Evolutionary conservation across 1,139 yeast species (phyloP), one percentile per base, ranked within the genome.

Genomic region (Scheffersomyces illinoinensis): DNA sequence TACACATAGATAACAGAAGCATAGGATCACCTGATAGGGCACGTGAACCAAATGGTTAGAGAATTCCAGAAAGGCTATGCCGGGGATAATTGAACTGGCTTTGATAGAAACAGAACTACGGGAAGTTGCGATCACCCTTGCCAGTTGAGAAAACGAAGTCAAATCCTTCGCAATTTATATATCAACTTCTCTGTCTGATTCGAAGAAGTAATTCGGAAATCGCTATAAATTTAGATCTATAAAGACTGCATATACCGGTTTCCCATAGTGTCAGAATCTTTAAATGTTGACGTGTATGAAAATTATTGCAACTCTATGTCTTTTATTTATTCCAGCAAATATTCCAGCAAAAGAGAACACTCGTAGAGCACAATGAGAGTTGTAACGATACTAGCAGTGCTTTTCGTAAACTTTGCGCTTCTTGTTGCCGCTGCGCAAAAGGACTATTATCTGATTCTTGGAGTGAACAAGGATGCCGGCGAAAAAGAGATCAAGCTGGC

Each of bases 401-500:
- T 55, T 17, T 21, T 58, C 67, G 58, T 75, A 71, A 55, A 73
- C 59, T 46, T 59, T 10, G 51, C 24, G 26, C 24, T 48, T 17
- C 21, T 48, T 24, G 26, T 48, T 14, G 59, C 55, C 20, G 39
- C 52, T 26, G 61, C 61, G 17, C 60, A 57, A 52, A 62, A 64
- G 58, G 78, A 76, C 63, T 76, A 70, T 61, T 83, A 83, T 64
- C 69, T 77, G 63, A 71, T 79, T 73, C 79, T 93, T n/a, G 98
- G 96, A 0, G 81, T 93, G 7, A 69, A 79, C 18, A 85, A 81
- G 65, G 80, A 82, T 64, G 97, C 97, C 0, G 82, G 82, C 57
- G 97, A 91, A 26, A 88, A 85, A 66, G 93, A 93, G 60, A 91
- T 95, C 76, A 92, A 91, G 71, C 85, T 87, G 61, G 97, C 98